These are phyloP conservation scores for Herpetospermum pedunculosum DNA, from an alignment of 306 rosid genomes.

Conservation along the genomic window DNA sequence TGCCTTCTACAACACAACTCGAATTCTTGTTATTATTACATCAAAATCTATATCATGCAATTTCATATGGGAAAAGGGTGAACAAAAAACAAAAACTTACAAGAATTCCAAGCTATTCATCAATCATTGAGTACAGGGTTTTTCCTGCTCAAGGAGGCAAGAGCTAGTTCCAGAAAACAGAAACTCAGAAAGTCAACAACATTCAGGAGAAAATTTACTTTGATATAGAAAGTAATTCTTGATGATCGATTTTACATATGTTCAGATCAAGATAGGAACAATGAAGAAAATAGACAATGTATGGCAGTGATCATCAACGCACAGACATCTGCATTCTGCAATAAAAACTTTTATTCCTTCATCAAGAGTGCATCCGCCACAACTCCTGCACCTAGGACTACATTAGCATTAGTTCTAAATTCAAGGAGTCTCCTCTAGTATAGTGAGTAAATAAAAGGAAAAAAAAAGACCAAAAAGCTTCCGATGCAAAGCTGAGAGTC, in stretches of 20 bases:
- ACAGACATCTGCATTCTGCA: neutral
- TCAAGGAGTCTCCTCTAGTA: neutral
- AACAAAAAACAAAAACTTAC: too few species aligned
- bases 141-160: neutral
- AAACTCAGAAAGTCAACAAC: neutral
- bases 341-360: conserved; percentile 3
- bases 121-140: neutral
- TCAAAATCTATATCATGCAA: neutral
- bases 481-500: neutral
- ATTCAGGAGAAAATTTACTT: neutral
- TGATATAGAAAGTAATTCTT: conserved; percentile 3
- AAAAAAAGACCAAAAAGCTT: neutral
- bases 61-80: neutral
- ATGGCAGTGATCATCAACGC: neutral
- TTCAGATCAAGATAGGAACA: neutral
- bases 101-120: neutral
- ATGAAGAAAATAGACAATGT: neutral
- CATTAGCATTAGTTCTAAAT: neutral
- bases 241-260: neutral
- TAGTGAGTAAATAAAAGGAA: neutral
- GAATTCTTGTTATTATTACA: neutral
- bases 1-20: neutral
- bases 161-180: neutral
- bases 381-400: neutral
- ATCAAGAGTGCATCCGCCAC: neutral